Conservation (phyloP, 768 basidiomycete species). For the Myochromella boudieri region DNA sequence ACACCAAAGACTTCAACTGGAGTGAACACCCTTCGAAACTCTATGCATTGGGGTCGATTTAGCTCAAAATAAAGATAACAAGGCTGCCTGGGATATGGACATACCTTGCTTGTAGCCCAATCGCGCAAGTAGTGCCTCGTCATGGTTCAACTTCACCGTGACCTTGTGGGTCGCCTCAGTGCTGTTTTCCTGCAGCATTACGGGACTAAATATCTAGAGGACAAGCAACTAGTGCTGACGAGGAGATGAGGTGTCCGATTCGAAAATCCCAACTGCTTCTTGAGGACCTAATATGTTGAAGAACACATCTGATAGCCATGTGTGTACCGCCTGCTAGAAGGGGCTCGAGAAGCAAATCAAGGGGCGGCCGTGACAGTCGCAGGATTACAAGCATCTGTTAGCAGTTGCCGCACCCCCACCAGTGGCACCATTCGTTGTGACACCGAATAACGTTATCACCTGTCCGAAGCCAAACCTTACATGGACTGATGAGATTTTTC, state of each 20-base stretch:
- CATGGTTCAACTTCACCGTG: conserved; percentile 8
- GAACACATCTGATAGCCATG: conserved; percentile 6
- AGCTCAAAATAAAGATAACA: background rate
- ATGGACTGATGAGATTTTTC: no score
- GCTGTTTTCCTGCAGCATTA: conserved; percentile 14
- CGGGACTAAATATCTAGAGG: background rate
- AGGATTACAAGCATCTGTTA: no score
- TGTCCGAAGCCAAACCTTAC: background rate
- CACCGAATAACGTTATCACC: conserved; percentile 3
- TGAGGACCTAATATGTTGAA: conserved; percentile 4
- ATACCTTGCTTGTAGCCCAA: conserved; percentile 22
- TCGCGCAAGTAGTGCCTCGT: conserved; percentile 19
- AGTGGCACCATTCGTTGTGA: no score
- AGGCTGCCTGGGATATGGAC: background rate
- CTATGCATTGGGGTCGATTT: conserved; percentile 17
- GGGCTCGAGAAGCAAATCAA: conserved; percentile 13
- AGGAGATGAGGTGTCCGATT: background rate
- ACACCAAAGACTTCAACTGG: conserved; percentile 69
- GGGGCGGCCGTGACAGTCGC: conserved; percentile 3
- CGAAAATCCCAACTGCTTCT: background rate
- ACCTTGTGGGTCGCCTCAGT: background rate
- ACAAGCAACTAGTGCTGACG: background rate
- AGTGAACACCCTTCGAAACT: conserved; percentile 55
- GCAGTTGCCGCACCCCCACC: no score
- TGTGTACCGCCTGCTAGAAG: conserved; percentile 11